Evolutionary conservation across 2,329 filamentous ascomycete species (phyloP), one percentile per base, ranked within the genome.

Genomic region (Aspergillus neotritici): DNA sequence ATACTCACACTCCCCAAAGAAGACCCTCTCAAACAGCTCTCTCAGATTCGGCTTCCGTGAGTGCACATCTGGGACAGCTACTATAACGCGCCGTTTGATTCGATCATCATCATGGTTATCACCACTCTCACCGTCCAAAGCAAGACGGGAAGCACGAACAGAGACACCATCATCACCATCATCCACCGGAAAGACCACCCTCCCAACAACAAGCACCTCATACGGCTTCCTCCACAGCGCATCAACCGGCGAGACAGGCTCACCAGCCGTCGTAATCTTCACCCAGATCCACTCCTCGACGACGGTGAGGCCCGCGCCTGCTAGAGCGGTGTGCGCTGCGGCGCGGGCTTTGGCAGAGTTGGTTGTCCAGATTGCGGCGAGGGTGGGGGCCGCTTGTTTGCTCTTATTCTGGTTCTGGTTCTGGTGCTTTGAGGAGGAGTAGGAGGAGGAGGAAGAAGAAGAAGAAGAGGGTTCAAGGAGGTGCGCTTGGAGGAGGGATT

Each of bases 31-130:
- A 16, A 83, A 62, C 16, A 82, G 40, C 10, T 65, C 58, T 56
- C 77, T 81, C 49, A 84, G 47, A 53, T 76, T 80, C 13, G 80
- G 80, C 56, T 84, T 84, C n/a, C 79, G 66, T 3, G 80, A 83
- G 60, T 84, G 80, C 11, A 82, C 44, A 60, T 83, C 80, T 7
- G 80, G 78, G 8, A 82, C 79, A 6, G 71, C 78, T 25, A 74
- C 70, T 44, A 83, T 71, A 7, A 82, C 68, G 54, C 75, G 70
- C 48, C 70, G 70, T 36, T 59, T 67, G 4, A 74, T 46, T 13
- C 30, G 31, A 16, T n/a, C 21, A 21, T 34, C 33, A 17, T 43
- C 39, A 40, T 48, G n/a, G n/a, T n/a, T n/a, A n/a, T n/a, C n/a
- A n/a, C n/a, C n/a, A n/a, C n/a, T n/a, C n/a, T n/a, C 46, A 34